Evolutionary conservation across 129 eudicot species (phyloP).

Genomic region (Mikania micrantha): DNA sequence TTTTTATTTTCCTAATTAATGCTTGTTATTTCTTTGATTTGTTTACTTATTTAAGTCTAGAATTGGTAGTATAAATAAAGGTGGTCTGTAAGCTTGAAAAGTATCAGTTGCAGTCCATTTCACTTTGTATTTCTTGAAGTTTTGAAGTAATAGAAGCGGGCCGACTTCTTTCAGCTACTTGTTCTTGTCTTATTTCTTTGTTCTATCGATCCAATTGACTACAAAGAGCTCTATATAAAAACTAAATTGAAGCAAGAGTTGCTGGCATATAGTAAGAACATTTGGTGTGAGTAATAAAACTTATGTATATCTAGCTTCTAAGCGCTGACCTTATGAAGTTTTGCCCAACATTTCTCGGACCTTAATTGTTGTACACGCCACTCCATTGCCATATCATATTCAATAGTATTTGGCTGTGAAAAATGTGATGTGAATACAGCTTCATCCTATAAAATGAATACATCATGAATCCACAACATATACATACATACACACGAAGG

Average conservation of each 20-base stretch:
- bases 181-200: no score
- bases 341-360: constrained; percentile 50
- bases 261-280: not conserved
- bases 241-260: not conserved
- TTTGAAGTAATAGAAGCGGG: no score
- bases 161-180: no score
- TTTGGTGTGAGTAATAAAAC: not conserved
- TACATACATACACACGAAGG: not conserved
- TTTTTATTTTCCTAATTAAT: no score
- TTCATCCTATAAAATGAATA: constrained; percentile 44
- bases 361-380: constrained; percentile 64
- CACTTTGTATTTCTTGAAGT: no score
- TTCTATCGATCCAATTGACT: no score
- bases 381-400: constrained; percentile 86
- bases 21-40: no score
- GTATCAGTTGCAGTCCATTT: no score
- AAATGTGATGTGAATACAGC: constrained; percentile 91
- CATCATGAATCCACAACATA: not conserved
- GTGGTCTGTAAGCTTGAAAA: no score
- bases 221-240: no score
- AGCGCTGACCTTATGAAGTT: constrained; percentile 69
- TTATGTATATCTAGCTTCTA: not conserved
- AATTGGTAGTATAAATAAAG: no score
- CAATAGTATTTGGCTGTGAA: constrained; percentile 87
- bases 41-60: no score